These are phyloP conservation scores for Isabelozyma pseudorhagii DNA, from an alignment of 805 yeast species.

Conservation along the genomic window DNA sequence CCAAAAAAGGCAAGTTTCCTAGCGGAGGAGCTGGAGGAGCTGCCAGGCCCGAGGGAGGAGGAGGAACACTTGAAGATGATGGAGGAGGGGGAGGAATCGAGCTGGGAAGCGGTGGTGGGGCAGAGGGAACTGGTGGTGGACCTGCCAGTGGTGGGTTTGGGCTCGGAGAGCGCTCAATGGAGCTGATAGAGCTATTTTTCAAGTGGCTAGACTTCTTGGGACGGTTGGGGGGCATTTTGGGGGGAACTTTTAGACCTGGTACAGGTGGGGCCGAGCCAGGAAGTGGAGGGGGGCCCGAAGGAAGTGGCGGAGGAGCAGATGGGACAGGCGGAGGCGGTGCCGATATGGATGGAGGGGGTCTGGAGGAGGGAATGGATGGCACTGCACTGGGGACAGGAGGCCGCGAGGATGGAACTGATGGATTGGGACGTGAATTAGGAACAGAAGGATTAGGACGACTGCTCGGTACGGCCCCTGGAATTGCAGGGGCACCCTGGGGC, in stretches of 20 bases:
- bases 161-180: constrained; percentile 13
- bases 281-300: constrained; percentile 3
- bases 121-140: constrained; percentile 11
- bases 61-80: constrained; percentile 10
- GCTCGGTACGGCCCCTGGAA: constrained; percentile 18
- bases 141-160: constrained; percentile 14
- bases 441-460: too few species aligned
- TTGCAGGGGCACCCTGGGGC: constrained; percentile 36
- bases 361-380: constrained; percentile 8
- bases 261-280: constrained; percentile 7
- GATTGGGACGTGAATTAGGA: too few species aligned
- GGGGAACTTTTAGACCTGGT: constrained; percentile 11
- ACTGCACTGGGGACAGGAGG: neutral
- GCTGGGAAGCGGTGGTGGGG: constrained; percentile 8
- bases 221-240: constrained; percentile 38
- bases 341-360: constrained; percentile 11
- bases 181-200: constrained; percentile 18
- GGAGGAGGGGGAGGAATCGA: constrained; percentile 6
- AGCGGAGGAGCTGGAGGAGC: constrained; percentile 16
- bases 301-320: constrained; percentile 9
- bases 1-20: constrained; percentile 55
- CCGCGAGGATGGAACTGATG: neutral
- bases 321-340: constrained; percentile 14
- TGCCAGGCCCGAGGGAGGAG: constrained; percentile 10
- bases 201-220: constrained; percentile 39